Percentiles rank a stretch among this genome's conserved stretches.
Conservation (phyloP, 495 filamentous ascomycete genomes). For the Hypoxylon lenormandii region DNA sequence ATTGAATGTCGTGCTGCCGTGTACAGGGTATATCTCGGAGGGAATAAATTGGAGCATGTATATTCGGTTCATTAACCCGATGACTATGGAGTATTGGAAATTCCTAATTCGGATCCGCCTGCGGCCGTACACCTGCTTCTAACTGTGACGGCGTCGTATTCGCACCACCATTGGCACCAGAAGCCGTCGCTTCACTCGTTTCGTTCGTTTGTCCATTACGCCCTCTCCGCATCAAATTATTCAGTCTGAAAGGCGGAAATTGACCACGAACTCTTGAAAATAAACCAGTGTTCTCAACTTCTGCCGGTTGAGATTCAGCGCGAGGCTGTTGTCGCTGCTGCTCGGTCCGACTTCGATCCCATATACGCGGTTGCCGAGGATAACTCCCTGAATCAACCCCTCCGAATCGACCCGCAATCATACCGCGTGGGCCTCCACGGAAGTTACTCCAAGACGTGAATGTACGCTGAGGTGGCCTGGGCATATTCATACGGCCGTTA, state of each 20-base stretch:
- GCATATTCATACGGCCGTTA: conserved; percentile 58
- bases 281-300: conserved; percentile 26
- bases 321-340: conserved; percentile 22
- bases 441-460: conserved; percentile 51
- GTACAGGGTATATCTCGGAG: conserved; percentile 24
- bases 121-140: conserved; percentile 53
- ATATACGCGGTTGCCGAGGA: conserved; percentile 32
- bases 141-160: conserved; percentile 55
- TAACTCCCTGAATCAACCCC: conserved; percentile 37
- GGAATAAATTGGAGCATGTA: conserved; percentile 36
- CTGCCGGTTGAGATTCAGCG: conserved; percentile 16
- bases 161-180: conserved; percentile 39
- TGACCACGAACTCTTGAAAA: conserved; percentile 47
- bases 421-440: conserved; percentile 48
- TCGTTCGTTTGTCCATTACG: conserved; percentile 36
- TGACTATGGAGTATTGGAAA: conserved; percentile 41
- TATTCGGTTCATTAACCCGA: conserved; percentile 43
- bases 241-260: conserved; percentile 44
- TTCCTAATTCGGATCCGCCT: conserved; percentile 43
- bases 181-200: conserved; percentile 24
- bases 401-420: conserved; percentile 47
- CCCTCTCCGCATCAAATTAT: conserved; percentile 44
- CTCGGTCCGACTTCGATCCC: conserved; percentile 34
- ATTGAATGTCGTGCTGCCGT: conserved; percentile 24
- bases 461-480: conserved; percentile 48